Evolutionary conservation across 1,284 basidiomycete species (phyloP), one percentile per base, ranked within the genome.

Genomic region (Austropuccinia psidii): DNA sequence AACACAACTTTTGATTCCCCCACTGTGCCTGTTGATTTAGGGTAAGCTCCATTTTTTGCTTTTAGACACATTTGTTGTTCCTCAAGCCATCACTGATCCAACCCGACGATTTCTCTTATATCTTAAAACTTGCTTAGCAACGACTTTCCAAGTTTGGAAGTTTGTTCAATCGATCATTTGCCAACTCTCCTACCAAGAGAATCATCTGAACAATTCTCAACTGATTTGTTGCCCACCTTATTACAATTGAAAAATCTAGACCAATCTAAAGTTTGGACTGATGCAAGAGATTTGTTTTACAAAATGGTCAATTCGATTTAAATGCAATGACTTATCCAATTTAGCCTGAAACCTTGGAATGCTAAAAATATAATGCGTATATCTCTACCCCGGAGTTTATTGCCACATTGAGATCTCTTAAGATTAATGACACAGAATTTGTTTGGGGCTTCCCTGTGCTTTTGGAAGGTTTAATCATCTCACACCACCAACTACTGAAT

Each of bases 151-250:
- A 81, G 86, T 2, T 79, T 97, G 75, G 90, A 88, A 19, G 91
- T 98, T 76, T 88, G 98, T 77, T 96, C 95, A 35, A 99, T 99
- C 77, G 96, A 98, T 83, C 96, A 98, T 81, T 85, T 98, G 75
- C 96, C 96, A 24, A 98, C 96, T 45, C 83, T 99, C 77, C 86
- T 98, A 45, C 96, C 96, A 33, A 86, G 96, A 65, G 96, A 99
- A 82, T 90, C 94, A 5, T 95, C 92, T 0, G 95, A 99, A 82
- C 93, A 95, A 79, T 99, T 98, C 84, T 93, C 91, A 79, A 80
- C 83, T 21, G 93, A 97, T 82, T 85, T 98, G 39, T 83, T 98
- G 43, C 93, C 94, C 8, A 91, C 92, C 19, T 82, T 97, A 75
- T 82, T 93, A 45, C 85, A 90, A 79, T 86, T 94, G n/a, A 60